These are phyloP conservation scores for Phalaenopsis equestris DNA, from an alignment of 106 monocot species.

Conservation along the genomic window DNA sequence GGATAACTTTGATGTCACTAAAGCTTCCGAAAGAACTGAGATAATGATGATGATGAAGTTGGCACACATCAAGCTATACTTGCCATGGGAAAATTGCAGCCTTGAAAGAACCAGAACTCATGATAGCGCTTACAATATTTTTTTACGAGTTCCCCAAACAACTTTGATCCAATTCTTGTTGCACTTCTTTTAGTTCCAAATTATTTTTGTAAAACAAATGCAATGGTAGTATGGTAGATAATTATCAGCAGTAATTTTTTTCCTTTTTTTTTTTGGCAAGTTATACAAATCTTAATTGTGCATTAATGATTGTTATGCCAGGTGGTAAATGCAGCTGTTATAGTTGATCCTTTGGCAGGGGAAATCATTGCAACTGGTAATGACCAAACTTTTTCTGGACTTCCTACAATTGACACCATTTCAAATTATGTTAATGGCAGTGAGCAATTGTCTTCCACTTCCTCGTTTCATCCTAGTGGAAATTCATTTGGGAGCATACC, in stretches of 20 bases:
- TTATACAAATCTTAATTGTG: background rate
- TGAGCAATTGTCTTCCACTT: background rate
- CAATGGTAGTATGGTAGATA: background rate
- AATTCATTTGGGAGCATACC: background rate
- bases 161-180: background rate
- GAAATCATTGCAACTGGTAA: slow-evolving; percentile 52
- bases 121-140: background rate
- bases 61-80: background rate
- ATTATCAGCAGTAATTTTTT: background rate
- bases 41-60: background rate
- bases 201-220: background rate
- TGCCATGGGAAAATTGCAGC: background rate
- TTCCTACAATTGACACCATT: slow-evolving; percentile 7
- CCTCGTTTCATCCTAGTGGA: background rate
- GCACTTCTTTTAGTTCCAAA: background rate
- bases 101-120: background rate
- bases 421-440: background rate
- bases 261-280: background rate
- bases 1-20: background rate
- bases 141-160: background rate
- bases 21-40: background rate
- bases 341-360: slow-evolving; percentile 53
- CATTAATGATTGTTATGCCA: slow-evolving; percentile 16
- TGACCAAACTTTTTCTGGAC: slow-evolving; percentile 29
- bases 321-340: slow-evolving; percentile 71